Evolutionary conservation across 2,329 filamentous ascomycete genomes (phyloP).

Genomic region (Penicillium verrucosum): DNA sequence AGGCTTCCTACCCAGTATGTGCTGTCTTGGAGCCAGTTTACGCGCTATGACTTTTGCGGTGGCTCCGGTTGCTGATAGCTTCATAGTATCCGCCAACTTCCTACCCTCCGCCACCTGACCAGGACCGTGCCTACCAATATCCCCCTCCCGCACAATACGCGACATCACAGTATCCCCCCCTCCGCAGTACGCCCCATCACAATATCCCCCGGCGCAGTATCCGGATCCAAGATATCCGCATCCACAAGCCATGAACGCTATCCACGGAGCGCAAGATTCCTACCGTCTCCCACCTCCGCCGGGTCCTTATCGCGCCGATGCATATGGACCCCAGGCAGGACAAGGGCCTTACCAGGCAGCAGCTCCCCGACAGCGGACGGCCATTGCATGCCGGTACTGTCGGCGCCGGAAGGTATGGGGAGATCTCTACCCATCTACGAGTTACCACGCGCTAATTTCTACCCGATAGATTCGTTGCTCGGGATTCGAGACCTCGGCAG

Average conservation of each 20-base stretch:
- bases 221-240: constrained; percentile 37
- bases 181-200: constrained; percentile 26
- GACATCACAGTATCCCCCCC: constrained; percentile 26
- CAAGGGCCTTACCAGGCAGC: constrained; percentile 45
- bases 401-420: constrained; percentile 50
- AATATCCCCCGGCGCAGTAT: constrained; percentile 31
- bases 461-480: constrained; percentile 69
- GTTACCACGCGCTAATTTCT: background rate
- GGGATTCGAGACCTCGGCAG: constrained; percentile 68
- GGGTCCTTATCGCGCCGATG: constrained; percentile 42
- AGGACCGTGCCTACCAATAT: constrained; percentile 33
- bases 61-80: constrained; percentile 1
- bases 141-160: constrained; percentile 38
- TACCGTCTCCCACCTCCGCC: constrained; percentile 46
- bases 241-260: constrained; percentile 41
- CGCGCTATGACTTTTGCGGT: background rate
- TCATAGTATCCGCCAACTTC: constrained; percentile 33
- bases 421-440: background rate
- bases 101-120: constrained; percentile 31
- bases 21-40: background rate
- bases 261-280: constrained; percentile 42
- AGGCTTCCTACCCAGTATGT: constrained; percentile 41
- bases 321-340: constrained; percentile 39
- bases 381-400: constrained; percentile 53
- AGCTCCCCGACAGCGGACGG: constrained; percentile 50